Evolutionary conservation across 345 rosid genomes (phyloP), one percentile per base, ranked within the genome.

Genomic region (Eucalyptus regnans): DNA sequence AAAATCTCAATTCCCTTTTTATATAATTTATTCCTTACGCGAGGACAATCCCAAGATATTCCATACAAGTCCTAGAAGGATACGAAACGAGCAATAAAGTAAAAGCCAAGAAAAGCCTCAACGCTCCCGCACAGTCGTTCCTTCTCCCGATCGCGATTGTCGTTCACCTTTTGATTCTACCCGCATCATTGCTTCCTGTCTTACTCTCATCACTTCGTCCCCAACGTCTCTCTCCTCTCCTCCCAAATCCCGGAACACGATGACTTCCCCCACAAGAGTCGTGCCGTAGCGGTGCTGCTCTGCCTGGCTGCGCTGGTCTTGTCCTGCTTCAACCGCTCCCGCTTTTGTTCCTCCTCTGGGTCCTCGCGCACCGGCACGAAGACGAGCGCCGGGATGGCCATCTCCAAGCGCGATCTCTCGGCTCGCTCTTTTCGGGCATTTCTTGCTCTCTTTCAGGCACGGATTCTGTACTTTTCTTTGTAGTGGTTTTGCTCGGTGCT

Each of bases 151-250:
- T 2, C 83, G 5, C 25, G 46, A 71, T 9, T 5, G 22, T 18
- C 46, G 83, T 71, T 7, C 46, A 1, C 5, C 8, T 41, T 48
- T 49, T 56, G 88, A 14, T 37, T 58, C 80, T 43, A 46, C 17
- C 12, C 66, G 68, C 89, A 64, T 89, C 37, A 71, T 88, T 86
- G 89, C 22, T 14, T 20, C 88, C 68, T 91, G 92, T 92, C 93
- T 27, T 8, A 44, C 54, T 56, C 88, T 90, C 85, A 86, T 90
- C 18, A 89, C 62, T 92, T 13, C 90, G 62, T 3, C 23, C 5
- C 14, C 56, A 14, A 15, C 50, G 20, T 86, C 50, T 49, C 48
- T 12, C 68, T 27, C 1, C 16, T 27, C 50, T 33, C 6, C 64
- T 43, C 60, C 50, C 81, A 71, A 71, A 20, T 9, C 83, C 83